These are phyloP conservation scores for Aspergillus funiculosus DNA, from an alignment of 495 filamentous ascomycete species.

Conservation along the genomic window DNA sequence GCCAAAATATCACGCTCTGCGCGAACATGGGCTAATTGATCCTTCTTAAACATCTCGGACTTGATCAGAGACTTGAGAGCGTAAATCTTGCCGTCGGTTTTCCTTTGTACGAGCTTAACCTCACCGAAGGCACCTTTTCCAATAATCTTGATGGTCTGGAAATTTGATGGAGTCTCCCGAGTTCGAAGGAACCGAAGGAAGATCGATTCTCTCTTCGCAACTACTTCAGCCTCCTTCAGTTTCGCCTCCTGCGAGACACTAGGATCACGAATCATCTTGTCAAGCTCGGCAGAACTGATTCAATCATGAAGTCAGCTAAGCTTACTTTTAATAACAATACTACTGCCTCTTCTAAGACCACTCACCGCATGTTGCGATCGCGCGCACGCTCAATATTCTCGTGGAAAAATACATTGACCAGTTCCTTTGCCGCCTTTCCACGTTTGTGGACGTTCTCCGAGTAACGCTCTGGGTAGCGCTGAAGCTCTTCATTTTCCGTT, in stretches of 20 bases:
- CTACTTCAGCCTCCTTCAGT: conserved; percentile 67
- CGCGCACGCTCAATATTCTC: conserved; percentile 89
- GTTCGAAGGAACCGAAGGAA: conserved; percentile 94
- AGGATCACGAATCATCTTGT: conserved; percentile 70
- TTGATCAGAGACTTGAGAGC: conserved; percentile 98
- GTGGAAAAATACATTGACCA: conserved; percentile 88
- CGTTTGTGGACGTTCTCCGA: conserved; percentile 75
- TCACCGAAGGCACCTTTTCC: conserved; percentile 99
- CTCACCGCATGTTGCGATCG: conserved; percentile 84
- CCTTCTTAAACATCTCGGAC: conserved; percentile 99
- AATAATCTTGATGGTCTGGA: conserved; percentile 92
- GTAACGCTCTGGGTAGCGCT: conserved; percentile 72
- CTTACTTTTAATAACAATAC: conserved; percentile 3
- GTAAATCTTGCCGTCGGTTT: conserved; percentile 94
- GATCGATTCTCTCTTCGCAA: conserved; percentile 76
- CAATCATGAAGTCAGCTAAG: conserved; percentile 1
- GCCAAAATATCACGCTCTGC: conserved; percentile 96
- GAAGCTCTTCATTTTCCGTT: conserved; percentile 46
- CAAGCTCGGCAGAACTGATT: conserved; percentile 78
- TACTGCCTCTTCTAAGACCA: not conserved
- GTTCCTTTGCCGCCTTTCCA: conserved; percentile 52
- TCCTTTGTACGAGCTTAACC: conserved; percentile 92
- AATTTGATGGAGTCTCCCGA: conserved; percentile 85
- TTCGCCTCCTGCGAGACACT: conserved; percentile 68
- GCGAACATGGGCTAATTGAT: conserved; percentile 97